Evolutionary conservation across 805 yeast genomes (phyloP).

Genomic region (Candida coleopterorum): DNA sequence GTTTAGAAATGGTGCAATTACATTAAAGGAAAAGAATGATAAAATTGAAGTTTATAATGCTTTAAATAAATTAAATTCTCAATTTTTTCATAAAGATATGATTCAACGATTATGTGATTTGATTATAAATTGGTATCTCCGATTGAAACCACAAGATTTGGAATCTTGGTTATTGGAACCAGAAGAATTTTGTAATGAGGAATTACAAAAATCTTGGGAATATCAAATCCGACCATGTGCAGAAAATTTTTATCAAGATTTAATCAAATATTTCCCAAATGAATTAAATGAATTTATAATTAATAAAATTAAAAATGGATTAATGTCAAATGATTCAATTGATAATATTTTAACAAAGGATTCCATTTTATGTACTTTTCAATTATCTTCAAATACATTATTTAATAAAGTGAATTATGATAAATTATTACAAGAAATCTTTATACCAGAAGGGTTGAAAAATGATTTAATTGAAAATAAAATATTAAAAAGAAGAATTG

Average conservation of each 20-base stretch:
- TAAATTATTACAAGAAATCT: slow-evolving; percentile 49
- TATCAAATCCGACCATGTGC: slow-evolving; percentile 83
- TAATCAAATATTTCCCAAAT: slow-evolving; percentile 60
- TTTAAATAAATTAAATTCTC: slow-evolving; percentile 44
- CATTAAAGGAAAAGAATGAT: slow-evolving; percentile 60
- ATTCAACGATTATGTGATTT: slow-evolving; percentile 59
- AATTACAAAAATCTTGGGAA: slow-evolving; percentile 72
- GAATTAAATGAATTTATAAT: slow-evolving; percentile 51
- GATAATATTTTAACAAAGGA: slow-evolving; percentile 66
- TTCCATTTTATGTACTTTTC: slow-evolving; percentile 77
- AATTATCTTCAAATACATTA: slow-evolving; percentile 65
- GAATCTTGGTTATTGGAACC: slow-evolving; percentile 84
- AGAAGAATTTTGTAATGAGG: slow-evolving; percentile 90
- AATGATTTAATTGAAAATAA: slow-evolving; percentile 45
- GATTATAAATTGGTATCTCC: slow-evolving; percentile 68
- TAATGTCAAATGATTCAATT: slow-evolving; percentile 25
- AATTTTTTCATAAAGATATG: slow-evolving; percentile 55
- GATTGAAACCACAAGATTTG: slow-evolving; percentile 68
- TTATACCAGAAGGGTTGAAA: slow-evolving; percentile 62
- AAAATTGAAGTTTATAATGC: slow-evolving; percentile 60
- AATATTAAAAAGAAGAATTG: slow-evolving; percentile 71
- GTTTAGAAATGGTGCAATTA: slow-evolving; percentile 62
- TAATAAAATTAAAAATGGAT: slow-evolving; percentile 48
- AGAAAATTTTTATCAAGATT: slow-evolving; percentile 74
- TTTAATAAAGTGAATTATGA: slow-evolving; percentile 66